phyloP scores from a whole-genome alignment of 495 filamentous ascomycete genomes.

The Penicillium coffeae region DNA sequence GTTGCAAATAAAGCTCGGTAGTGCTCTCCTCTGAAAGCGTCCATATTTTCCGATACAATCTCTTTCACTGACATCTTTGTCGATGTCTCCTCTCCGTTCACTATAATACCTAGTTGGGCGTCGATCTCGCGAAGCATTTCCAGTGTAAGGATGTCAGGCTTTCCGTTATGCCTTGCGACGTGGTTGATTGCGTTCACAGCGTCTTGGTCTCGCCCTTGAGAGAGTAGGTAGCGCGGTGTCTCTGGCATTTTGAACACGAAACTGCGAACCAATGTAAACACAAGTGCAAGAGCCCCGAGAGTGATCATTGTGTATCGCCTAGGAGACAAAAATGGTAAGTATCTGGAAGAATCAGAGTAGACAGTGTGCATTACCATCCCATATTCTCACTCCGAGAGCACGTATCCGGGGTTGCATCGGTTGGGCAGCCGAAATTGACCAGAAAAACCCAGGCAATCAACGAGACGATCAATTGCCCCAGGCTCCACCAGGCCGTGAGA shows the following conservation, averaged over 20 bases:
- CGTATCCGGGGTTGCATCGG: conserved; percentile 21
- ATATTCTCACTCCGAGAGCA: conserved; percentile 28
- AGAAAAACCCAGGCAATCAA: conserved; percentile 33
- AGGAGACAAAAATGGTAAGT: background rate
- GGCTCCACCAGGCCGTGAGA: conserved; percentile 33
- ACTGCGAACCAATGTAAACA: conserved; percentile 27
- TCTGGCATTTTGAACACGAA: conserved; percentile 33
- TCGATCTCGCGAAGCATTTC: conserved; percentile 31
- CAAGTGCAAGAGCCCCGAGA: conserved; percentile 23
- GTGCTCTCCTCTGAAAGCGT: conserved; percentile 24
- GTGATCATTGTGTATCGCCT: conserved; percentile 35
- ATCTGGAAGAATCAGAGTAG: background rate
- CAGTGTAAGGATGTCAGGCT: conserved; percentile 27
- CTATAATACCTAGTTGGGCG: conserved; percentile 8
- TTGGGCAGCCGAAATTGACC: conserved; percentile 31
- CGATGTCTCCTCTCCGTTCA: background rate
- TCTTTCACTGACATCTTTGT: conserved; percentile 17
- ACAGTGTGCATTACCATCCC: conserved; percentile 22
- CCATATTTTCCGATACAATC: conserved; percentile 27
- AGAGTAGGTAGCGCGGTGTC: conserved; percentile 30
- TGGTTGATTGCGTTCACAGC: conserved; percentile 31
- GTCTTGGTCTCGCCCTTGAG: conserved; percentile 27
- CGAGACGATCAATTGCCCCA: conserved; percentile 30
- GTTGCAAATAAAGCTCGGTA: conserved; percentile 27
- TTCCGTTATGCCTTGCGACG: conserved; percentile 26